phyloP scores from a whole-genome alignment of 805 yeast species.

The Candida anglica region DNA sequence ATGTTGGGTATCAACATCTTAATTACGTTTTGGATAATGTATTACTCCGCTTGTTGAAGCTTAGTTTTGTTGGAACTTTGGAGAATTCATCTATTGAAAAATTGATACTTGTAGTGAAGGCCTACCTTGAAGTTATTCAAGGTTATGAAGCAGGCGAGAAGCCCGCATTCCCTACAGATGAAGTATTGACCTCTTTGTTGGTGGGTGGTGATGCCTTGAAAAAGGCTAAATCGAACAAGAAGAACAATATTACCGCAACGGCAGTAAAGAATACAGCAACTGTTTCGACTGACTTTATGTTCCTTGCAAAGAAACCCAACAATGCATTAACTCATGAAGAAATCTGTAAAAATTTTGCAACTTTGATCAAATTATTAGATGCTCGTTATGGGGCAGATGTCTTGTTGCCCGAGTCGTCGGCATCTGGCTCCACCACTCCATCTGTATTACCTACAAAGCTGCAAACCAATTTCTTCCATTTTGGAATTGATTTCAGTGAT shows the following conservation, averaged over 20 bases:
- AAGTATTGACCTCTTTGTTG: slow-evolving; percentile 18
- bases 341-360: slow-evolving; percentile 54
- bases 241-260: slow-evolving; percentile 2
- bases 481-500: slow-evolving; percentile 33
- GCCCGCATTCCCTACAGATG: slow-evolving; percentile 74
- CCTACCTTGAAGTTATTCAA: slow-evolving; percentile 68
- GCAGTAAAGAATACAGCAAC: slow-evolving; percentile 7
- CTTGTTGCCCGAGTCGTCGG: slow-evolving; percentile 18
- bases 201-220: not conserved
- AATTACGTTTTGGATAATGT: slow-evolving; percentile 79
- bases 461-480: slow-evolving; percentile 21
- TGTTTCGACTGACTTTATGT: slow-evolving; percentile 23
- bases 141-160: slow-evolving; percentile 52
- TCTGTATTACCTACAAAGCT: slow-evolving; percentile 1
- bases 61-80: slow-evolving; percentile 55
- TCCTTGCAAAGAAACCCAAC: slow-evolving; percentile 41
- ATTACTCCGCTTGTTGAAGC: slow-evolving; percentile 62
- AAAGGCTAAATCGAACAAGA: slow-evolving; percentile 1
- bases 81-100: slow-evolving; percentile 71
- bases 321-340: slow-evolving; percentile 64
- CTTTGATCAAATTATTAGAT: slow-evolving; percentile 58
- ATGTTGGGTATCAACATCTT: slow-evolving; percentile 73
- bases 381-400: slow-evolving; percentile 43
- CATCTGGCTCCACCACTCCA: slow-evolving; percentile 5
- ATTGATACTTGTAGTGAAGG: slow-evolving; percentile 60